Evolutionary conservation across 371 early-diverging fungal species (phyloP), one percentile per base, ranked within the genome.

Genomic region (Apophysomyces elegans): DNA sequence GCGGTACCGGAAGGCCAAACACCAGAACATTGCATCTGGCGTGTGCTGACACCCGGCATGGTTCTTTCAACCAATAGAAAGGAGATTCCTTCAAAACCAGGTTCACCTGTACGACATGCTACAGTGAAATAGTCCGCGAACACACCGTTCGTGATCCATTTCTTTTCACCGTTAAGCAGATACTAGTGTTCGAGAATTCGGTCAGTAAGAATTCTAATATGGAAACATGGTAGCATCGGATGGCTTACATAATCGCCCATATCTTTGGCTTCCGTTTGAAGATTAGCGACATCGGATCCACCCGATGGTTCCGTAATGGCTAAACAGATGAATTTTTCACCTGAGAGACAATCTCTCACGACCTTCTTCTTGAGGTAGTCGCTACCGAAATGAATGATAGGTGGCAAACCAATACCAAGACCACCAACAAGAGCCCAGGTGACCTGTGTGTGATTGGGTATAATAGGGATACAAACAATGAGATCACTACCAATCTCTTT

Each of bases 101-200:
- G 80, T 32, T 86, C 90, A 43, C 94, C 94, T 3, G 95, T 95
- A 59, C 89, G 81, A 45, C 84, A 92, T 47, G 88, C 91, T 38
- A 78, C 77, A 0, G 86, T 86, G 66, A 88, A 88, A 69, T 79
- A 90, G 58, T 94, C 91, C 13, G 94, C 92, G 76, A 88, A 93
- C 0, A 87, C 87, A 61, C 96, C 96, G 72, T 93, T 93, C 64
- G 96, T 94, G 58, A 89, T 89, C 88, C 90, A 91, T 76, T 93
- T 93, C 86, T 95, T 95, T 74, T 93, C 93, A 56, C 94, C 93
- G 64, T 93, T 93, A 47, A 93, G 79, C 41, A 95, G 79, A 74
- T 85, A 94, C 54, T 50, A 5, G 32, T 21, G 9, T 41, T 41
- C 41, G 13, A 41, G 41, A 41, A 65, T 84, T n/a, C 46, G 5